Percentiles rank a stretch among this genome's conserved stretches.
Evolutionary conservation across 306 rosid genomes (phyloP).

Genomic region (Rosa persica): DNA sequence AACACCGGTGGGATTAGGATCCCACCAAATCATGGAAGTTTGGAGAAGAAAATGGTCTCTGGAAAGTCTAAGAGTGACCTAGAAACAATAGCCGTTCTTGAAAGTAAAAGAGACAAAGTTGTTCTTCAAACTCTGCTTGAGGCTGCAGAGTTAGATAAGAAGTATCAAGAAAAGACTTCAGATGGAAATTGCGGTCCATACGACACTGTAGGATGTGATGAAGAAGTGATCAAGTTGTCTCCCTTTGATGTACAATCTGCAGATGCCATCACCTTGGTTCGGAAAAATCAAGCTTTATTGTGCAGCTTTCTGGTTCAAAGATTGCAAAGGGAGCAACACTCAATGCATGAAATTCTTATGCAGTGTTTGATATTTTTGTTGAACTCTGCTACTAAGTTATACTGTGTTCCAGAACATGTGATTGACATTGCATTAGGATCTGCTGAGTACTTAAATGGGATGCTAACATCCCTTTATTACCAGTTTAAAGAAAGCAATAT

Average conservation of each 20-base stretch:
- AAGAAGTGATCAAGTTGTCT: slow-evolving; percentile 59
- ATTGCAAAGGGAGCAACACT: slow-evolving; percentile 59
- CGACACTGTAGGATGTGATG: slow-evolving; percentile 54
- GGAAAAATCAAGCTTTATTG: slow-evolving; percentile 85
- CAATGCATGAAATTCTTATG: slow-evolving; percentile 90
- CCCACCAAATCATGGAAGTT: slow-evolving; percentile 37
- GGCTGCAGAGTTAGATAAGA: slow-evolving; percentile 86
- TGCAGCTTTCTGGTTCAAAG: slow-evolving; percentile 65
- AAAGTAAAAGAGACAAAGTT: slow-evolving; percentile 71
- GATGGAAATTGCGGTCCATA: slow-evolving; percentile 43
- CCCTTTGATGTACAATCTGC: slow-evolving; percentile 54
- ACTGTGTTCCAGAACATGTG: slow-evolving; percentile 67
- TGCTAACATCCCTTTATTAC: slow-evolving; percentile 52
- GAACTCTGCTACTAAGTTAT: slow-evolving; percentile 80
- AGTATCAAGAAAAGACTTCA: slow-evolving; percentile 50
- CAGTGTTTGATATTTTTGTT: slow-evolving; percentile 76
- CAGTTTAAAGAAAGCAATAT: slow-evolving; percentile 61
- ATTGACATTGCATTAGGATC: slow-evolving; percentile 73
- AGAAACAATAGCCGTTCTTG: slow-evolving; percentile 62
- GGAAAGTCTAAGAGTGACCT: slow-evolving; percentile 53
- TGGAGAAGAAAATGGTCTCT: slow-evolving; percentile 35
- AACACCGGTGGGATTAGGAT: slow-evolving; percentile 33
- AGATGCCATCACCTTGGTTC: slow-evolving; percentile 88
- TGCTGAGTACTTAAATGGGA: slow-evolving; percentile 72
- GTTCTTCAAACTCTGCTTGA: slow-evolving; percentile 78